Evolutionary conservation across 768 basidiomycete species (phyloP), one percentile per base, ranked within the genome.

Genomic region (Hericium erinaceus): DNA sequence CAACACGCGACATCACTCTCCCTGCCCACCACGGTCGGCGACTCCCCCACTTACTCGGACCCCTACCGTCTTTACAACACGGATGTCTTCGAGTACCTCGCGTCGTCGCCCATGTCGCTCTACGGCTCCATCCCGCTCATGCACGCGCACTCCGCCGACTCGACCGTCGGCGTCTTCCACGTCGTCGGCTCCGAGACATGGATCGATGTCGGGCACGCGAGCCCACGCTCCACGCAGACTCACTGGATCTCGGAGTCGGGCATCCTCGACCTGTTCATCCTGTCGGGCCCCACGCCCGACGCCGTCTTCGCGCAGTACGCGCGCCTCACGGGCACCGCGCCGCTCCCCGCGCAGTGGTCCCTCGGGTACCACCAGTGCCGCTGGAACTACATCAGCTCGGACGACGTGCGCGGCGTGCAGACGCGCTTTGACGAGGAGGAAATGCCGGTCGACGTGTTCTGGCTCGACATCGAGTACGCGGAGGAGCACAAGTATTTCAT

Each of bases 221-320:
- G 79, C 2, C 74, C 77, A 10, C 82, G 77, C 60, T 87, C 89
- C 8, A 89, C 90, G 0, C 78, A 87, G 61, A 94, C 95, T 0
- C 97, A 98, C 68, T 99, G 95, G 97, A 85, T 98, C 61, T 93
- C 95, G 7, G 97, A 99, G 71, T 93, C 92, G 3, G 97, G 97
- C 48, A 94, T 98, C 60, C 79, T 99, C 54, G 95, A 99, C 69
- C 69, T 97, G 10, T 92, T 98, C 74, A 76, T 99, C 64, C 81
- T 98, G 56, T 93, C 97, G 3, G 97, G 97, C 6, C 94, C 95
- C 1, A 84, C 86, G 0, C 85, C 92, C 10, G 74, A 79, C 8
- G 85, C 89, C 2, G 76, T 98, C 37, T 94, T 98, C 70, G 78
- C 75, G 49, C 92, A 98, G 68, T 98, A 95, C 67, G 78, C 91